Conservation (phyloP, 1,284 basidiomycete species). For the Irpex rosettiformis region DNA sequence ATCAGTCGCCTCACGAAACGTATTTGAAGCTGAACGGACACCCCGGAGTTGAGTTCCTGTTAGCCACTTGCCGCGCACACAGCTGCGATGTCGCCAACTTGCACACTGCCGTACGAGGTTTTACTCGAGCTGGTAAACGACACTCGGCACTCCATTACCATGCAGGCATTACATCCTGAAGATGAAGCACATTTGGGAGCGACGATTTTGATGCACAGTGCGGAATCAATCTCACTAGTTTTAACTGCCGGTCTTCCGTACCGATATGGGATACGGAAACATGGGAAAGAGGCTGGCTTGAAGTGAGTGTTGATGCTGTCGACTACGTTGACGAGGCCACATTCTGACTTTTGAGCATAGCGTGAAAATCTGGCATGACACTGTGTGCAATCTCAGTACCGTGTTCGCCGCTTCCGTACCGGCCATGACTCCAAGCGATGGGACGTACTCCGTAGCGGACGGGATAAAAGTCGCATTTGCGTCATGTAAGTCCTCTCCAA, state of each 20-base stretch:
- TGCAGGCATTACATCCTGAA: constrained; percentile 30
- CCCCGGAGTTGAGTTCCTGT: neutral
- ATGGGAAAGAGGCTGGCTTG: constrained; percentile 31
- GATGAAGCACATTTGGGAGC: constrained; percentile 20
- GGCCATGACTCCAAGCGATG: neutral
- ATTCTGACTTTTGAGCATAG: constrained; percentile 20
- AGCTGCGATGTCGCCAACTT: constrained; percentile 39
- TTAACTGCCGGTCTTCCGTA: constrained; percentile 29
- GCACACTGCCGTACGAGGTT: constrained; percentile 47
- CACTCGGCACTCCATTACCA: constrained; percentile 31
- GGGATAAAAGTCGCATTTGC: constrained; percentile 13
- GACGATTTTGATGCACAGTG: constrained; percentile 22
- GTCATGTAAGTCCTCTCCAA: neutral
- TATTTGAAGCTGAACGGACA: constrained; percentile 1
- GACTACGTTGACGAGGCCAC: neutral
- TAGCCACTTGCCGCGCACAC: neutral
- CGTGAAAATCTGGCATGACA: constrained; percentile 41
- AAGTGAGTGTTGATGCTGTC: constrained; percentile 18
- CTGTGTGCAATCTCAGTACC: constrained; percentile 33
- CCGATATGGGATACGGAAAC: constrained; percentile 25
- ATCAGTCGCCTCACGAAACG: neutral
- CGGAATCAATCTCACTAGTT: constrained; percentile 27
- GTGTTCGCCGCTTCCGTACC: constrained; percentile 26
- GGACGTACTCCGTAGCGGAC: constrained; percentile 9
- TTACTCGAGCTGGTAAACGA: constrained; percentile 48